Base-by-base conservation (phyloP, 768 basidiomycete genomes). In the Trametes cubensis region DNA sequence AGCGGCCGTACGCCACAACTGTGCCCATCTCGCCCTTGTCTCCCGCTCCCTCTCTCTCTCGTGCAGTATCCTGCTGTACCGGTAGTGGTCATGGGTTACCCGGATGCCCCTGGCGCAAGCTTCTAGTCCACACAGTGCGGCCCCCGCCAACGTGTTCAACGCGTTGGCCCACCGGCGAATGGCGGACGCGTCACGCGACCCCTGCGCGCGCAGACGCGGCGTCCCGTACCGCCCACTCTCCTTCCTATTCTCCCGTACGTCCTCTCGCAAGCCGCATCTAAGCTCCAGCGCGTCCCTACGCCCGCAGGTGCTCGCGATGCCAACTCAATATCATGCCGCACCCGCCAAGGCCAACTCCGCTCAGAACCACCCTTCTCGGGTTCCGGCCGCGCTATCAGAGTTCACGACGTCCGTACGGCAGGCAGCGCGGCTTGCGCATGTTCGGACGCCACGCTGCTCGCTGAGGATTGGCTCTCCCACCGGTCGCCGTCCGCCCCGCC, bases 81-180 rank as follows among this genome's bases (percentile, higher is more conserved):
- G 18, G 42, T 44, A 23, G 45, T 21, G 55, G 55, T 56, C 55
- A 56, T 21, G 47, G 21, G 46, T 39, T 30, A 38, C 25, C 20
- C 39, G 11, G 15, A 48, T 40, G 20, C 25, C 39, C 48, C 57
- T 45, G 15, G 30, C 26, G 46, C n/a, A 42, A 26, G 40, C 49
- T 59, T 59, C 58, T 59, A 45, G 58, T n/a, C 58, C 58, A 20
- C 58, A 30, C 40, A 17, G 44, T 6, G 34, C 21, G 51, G 23
- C 57, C 39, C 47, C 23, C 38, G 39, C 47, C 38, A 59, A 59
- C 58, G 58, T 59, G 49, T 40, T 44, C 41, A 28, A 23, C 41
- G 58, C 40, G 41, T 21, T 51, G 39, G 23, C 39, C 18, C 6
- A 23, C 39, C 23, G 17, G 28, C 28, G 39, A 23, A 45, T 21